These are phyloP conservation scores for Neospermospora avenae DNA, from an alignment of 2,329 filamentous ascomycete species.

Conservation along the genomic window DNA sequence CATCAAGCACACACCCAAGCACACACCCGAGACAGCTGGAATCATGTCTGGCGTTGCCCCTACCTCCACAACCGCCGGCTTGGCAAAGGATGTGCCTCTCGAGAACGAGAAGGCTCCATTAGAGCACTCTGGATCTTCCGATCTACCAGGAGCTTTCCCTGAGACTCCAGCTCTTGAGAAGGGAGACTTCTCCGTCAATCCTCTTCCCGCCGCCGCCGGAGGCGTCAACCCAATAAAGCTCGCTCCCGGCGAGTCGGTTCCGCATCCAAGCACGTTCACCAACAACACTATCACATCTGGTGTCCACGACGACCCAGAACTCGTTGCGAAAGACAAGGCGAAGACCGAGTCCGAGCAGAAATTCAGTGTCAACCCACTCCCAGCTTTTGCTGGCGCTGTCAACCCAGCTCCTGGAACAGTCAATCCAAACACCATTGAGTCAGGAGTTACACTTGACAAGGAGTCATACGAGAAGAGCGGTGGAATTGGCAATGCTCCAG, in stretches of 20 bases:
- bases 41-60: conserved; percentile 67
- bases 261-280: conserved; percentile 61
- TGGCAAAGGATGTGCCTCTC: conserved; percentile 65
- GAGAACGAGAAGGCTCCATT: conserved; percentile 41
- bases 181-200: conserved; percentile 51
- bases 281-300: conserved; percentile 67
- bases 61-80: conserved; percentile 65
- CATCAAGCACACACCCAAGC: conserved; percentile 43
- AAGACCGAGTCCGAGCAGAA: conserved; percentile 41
- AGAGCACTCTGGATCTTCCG: conserved; percentile 39
- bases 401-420: conserved; percentile 70
- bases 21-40: conserved; percentile 43
- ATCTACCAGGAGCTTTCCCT: conserved; percentile 67
- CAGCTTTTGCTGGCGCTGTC: conserved; percentile 59
- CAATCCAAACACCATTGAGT: conserved; percentile 64
- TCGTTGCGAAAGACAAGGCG: conserved; percentile 52
- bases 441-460: conserved; percentile 73
- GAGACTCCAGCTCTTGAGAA: conserved; percentile 57
- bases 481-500: conserved; percentile 42
- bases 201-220: conserved; percentile 60
- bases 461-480: conserved; percentile 83
- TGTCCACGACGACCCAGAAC: conserved; percentile 77
- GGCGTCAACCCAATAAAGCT: conserved; percentile 78
- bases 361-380: conserved; percentile 59
- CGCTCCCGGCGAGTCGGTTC: conserved; percentile 76